Base-by-base conservation (phyloP, 441 rosid genomes). In the Metrosideros polymorpha region DNA sequence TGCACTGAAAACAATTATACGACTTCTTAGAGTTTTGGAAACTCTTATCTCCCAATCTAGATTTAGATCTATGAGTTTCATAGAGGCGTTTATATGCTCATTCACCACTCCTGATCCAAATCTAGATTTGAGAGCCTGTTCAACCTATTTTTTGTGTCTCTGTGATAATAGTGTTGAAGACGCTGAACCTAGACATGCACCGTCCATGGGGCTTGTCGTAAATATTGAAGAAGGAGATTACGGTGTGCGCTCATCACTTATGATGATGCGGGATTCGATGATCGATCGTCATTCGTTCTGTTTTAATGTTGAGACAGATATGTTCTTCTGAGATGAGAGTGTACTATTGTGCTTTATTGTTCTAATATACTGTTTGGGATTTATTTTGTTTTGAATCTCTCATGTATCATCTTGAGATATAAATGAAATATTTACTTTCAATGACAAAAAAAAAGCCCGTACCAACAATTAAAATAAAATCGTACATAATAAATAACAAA, bases 161-260 rank as follows among this genome's bases (percentile, higher is more conserved):
- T 25, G 4, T 1, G 3, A 6, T 55, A 12, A 55, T 24, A 5
- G 10, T 55, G n/a, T 55, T 25, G 13, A 55, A 13, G 59, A 55
- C 0, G 6, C 6, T 4, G 1, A 55, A 9, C 12, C 29, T 55
- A 55, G 2, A 29, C 2, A 1, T 4, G 12, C 13, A 55, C 13
- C 29, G 5, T 29, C 59, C 14, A 55, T 12, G 9, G 25, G 27
- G 59, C n/a, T 19, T 24, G n/a, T 3, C 6, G 0, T 25, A 55
- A 27, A 10, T 55, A 55, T 25, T 55, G 29, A 3, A 55, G 3
- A 55, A 55, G 14, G 59, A 55, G 12, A 55, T 55, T 55, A 55
- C 12, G 6, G 6, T 55, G 14, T 55, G 59, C 9, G n/a, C 6
- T 25, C 12, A 55, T 55, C 29, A 55, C 29, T 55, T 55, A 55